Evolutionary conservation across 108 stramenopile species (phyloP).

Genomic region (Cyclotella atomus): DNA sequence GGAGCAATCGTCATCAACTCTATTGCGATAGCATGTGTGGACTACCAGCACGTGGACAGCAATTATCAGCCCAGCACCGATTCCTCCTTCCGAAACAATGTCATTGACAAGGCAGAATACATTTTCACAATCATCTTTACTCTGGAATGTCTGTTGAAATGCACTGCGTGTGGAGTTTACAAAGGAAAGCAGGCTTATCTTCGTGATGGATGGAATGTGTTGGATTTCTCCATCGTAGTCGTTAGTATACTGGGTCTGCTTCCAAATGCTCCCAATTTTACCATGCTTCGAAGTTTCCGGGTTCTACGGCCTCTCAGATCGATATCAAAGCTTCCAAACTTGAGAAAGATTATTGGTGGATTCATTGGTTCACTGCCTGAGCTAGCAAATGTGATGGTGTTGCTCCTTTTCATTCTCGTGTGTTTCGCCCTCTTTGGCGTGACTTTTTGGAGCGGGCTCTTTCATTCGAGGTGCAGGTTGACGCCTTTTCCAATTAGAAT

Average conservation of each 20-base stretch:
- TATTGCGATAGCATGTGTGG: slow-evolving; percentile 35
- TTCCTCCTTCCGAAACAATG: slow-evolving; percentile 19
- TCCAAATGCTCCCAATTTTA: slow-evolving; percentile 65
- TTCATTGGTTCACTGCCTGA: slow-evolving; percentile 56
- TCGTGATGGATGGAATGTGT: slow-evolving; percentile 67
- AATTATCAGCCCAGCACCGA: slow-evolving; percentile 39
- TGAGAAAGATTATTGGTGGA: slow-evolving; percentile 63
- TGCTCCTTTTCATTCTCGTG: slow-evolving; percentile 61
- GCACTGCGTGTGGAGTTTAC: slow-evolving; percentile 60
- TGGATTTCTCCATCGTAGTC: slow-evolving; percentile 62
- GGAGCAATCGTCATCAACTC: slow-evolving; percentile 38
- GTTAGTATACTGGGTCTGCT: slow-evolving; percentile 50
- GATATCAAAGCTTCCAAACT: slow-evolving; percentile 60
- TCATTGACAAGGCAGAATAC: slow-evolving; percentile 34
- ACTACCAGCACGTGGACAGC: slow-evolving; percentile 35
- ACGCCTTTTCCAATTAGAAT: slow-evolving; percentile 62
- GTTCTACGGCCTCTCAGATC: slow-evolving; percentile 75
- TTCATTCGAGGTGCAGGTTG: slow-evolving; percentile 62
- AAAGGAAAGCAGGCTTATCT: slow-evolving; percentile 51
- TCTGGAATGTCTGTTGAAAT: slow-evolving; percentile 63
- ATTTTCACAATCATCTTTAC: slow-evolving; percentile 57
- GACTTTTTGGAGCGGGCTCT: slow-evolving; percentile 62
- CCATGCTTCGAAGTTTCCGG: slow-evolving; percentile 58
- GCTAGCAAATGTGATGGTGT: slow-evolving; percentile 66
- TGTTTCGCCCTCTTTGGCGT: slow-evolving; percentile 76